phyloP scores from a whole-genome alignment of 192 early-diverging fungal species.

The Linnemannia schmuckeri region DNA sequence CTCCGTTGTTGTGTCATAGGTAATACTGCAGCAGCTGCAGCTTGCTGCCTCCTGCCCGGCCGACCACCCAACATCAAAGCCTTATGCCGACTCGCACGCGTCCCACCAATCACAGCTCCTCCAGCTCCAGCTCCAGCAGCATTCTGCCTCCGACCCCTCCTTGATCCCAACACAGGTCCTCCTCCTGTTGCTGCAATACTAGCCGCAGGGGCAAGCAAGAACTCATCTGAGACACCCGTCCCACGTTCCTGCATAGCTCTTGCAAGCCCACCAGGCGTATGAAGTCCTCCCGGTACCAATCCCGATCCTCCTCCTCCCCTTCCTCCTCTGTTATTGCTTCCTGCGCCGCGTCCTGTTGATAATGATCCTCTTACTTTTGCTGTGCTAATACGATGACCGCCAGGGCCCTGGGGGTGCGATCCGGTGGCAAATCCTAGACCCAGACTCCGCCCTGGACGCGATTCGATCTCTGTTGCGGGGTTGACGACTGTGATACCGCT shows the following conservation, averaged over 20 bases:
- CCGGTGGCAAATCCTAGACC: conserved; percentile 32
- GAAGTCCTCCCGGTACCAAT: conserved; percentile 16
- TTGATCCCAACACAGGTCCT: neutral
- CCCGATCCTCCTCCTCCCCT: conserved; percentile 7
- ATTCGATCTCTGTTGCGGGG: conserved; percentile 9
- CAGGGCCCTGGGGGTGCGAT: conserved; percentile 9
- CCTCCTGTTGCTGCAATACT: neutral
- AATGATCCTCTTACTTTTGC: neutral
- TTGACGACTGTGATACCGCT: conserved; percentile 44
- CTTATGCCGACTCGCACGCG: conserved; percentile 31
- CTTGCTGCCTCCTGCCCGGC: conserved; percentile 18
- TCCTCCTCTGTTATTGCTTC: conserved; percentile 1
- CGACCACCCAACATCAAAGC: conserved; percentile 33
- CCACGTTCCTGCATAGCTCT: conserved; percentile 57
- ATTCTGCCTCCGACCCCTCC: neutral
- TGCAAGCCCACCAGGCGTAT: conserved; percentile 36
- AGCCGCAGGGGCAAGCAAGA: conserved; percentile 27
- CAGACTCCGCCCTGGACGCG: conserved; percentile 22
- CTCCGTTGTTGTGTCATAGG: neutral
- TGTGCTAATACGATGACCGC: conserved; percentile 17
- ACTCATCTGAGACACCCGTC: conserved; percentile 33
- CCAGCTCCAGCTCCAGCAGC: neutral
- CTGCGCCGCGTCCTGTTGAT: conserved; percentile 2
- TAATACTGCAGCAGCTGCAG: neutral
- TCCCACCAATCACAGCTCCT: neutral